Conservation (phyloP, 2,329 filamentous ascomycete species). For the Penicillium brevicompactum region DNA sequence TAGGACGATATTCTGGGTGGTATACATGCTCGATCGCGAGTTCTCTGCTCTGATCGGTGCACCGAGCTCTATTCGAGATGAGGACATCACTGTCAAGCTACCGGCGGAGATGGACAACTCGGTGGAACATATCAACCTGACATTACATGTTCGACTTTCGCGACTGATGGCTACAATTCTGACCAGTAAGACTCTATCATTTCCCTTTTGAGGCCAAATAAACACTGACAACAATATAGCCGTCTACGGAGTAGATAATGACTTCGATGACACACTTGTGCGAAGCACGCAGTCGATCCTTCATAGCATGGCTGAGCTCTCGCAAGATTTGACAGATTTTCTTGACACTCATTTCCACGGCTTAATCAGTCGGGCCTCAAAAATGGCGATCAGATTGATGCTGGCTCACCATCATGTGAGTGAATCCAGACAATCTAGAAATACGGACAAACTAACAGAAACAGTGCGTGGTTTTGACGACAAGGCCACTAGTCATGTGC, state of each 20-base stretch:
- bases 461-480: constrained; percentile 30
- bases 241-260: constrained; percentile 29
- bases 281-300: constrained; percentile 29
- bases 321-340: constrained; percentile 26
- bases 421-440: background rate
- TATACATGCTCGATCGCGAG: constrained; percentile 33
- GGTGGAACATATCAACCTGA: constrained; percentile 26
- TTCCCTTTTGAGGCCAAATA: too few species aligned
- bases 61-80: constrained; percentile 31
- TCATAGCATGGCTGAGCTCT: constrained; percentile 28
- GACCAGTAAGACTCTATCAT: constrained; percentile 17
- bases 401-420: constrained; percentile 31
- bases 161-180: constrained; percentile 29
- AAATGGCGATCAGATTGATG: constrained; percentile 29
- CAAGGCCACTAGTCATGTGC: constrained; percentile 30
- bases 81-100: constrained; percentile 30
- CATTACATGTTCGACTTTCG: constrained; percentile 28
- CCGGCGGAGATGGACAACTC: constrained; percentile 24
- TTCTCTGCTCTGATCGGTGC: constrained; percentile 31
- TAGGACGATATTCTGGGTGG: constrained; percentile 31
- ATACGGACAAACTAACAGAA: background rate
- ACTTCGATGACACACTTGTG: constrained; percentile 26
- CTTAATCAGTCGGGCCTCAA: constrained; percentile 26
- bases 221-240: constrained; percentile 10
- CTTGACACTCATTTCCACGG: constrained; percentile 28